Conservation (phyloP, 1,284 basidiomycete species). For the Coriolopsis trogii region DNA sequence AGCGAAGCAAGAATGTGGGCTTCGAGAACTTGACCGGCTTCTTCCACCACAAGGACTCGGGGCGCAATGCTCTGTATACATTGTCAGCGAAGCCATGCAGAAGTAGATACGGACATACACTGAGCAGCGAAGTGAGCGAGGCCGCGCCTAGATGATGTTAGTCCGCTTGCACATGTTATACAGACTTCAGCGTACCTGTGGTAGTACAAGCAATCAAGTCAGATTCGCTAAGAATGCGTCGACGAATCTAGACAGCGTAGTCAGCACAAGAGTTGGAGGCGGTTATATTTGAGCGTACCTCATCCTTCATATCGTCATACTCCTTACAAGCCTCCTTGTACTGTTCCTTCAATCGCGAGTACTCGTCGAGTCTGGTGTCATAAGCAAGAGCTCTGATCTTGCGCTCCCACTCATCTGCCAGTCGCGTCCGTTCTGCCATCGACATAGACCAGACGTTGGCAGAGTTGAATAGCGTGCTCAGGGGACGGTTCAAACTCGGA, state of each 20-base stretch:
- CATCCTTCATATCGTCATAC: constrained; percentile 40
- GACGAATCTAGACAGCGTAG: constrained; percentile 8
- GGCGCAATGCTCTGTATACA: constrained; percentile 36
- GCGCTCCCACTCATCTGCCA: constrained; percentile 29
- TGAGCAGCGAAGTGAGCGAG: constrained; percentile 58
- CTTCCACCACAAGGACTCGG: constrained; percentile 40
- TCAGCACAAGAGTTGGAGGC: background rate
- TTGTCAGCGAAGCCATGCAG: background rate
- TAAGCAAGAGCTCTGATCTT: constrained; percentile 33
- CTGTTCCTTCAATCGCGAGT: constrained; percentile 35
- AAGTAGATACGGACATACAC: constrained; percentile 37
- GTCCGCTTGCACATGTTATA: background rate
- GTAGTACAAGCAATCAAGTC: constrained; percentile 76
- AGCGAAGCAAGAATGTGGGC: constrained; percentile 67
- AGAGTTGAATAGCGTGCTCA: constrained; percentile 16
- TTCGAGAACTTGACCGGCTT: constrained; percentile 82
- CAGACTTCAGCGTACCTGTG: constrained; percentile 44
- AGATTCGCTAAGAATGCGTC: constrained; percentile 44
- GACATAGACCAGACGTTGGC: constrained; percentile 34
- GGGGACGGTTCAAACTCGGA: constrained; percentile 16
- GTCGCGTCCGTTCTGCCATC: constrained; percentile 23
- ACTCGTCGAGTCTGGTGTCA: constrained; percentile 39
- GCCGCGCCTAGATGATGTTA: constrained; percentile 55
- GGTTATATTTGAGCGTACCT: constrained; percentile 27
- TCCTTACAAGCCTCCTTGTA: constrained; percentile 36